Percentiles rank a stretch among this genome's conserved stretches.
Conservation (phyloP, 78 protist genomes). For the Bigelowiella natans region DNA sequence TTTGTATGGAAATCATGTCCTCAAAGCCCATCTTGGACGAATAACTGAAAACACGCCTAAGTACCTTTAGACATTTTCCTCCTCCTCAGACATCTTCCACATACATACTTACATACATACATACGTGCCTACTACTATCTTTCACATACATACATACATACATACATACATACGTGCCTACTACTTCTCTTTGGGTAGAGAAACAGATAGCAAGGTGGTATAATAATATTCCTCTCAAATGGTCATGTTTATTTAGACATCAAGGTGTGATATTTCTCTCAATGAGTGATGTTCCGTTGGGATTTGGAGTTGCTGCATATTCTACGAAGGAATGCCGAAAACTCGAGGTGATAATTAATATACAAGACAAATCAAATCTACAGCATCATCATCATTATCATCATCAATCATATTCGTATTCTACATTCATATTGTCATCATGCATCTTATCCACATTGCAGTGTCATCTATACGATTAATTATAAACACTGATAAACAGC, state of each 20-base stretch:
- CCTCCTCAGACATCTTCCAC: too few species aligned
- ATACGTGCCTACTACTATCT: neutral
- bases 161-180: neutral
- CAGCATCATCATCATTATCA: too few species aligned
- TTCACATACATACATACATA: neutral
- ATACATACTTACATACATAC: too few species aligned
- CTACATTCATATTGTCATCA: too few species aligned
- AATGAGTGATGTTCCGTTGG: slow-evolving; percentile 12
- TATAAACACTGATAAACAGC: too few species aligned
- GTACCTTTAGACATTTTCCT: neutral
- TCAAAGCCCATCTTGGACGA: slow-evolving; percentile 89
- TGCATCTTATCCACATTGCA: too few species aligned
- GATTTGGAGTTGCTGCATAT: neutral
- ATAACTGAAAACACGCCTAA: slow-evolving; percentile 92
- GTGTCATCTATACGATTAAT: too few species aligned
- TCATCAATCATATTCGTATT: too few species aligned
- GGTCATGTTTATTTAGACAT: neutral
- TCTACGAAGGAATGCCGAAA: neutral
- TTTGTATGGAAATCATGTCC: slow-evolving; percentile 92
- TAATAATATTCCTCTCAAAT: neutral
- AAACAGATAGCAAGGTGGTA: too few species aligned
- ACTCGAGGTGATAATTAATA: neutral
- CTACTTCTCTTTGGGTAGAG: neutral
- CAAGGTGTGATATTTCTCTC: slow-evolving; percentile 5
- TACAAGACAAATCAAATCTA: neutral